These are phyloP conservation scores for Herpomyces periplanetae DNA, from an alignment of 2,329 filamentous ascomycete species.

Conservation along the genomic window DNA sequence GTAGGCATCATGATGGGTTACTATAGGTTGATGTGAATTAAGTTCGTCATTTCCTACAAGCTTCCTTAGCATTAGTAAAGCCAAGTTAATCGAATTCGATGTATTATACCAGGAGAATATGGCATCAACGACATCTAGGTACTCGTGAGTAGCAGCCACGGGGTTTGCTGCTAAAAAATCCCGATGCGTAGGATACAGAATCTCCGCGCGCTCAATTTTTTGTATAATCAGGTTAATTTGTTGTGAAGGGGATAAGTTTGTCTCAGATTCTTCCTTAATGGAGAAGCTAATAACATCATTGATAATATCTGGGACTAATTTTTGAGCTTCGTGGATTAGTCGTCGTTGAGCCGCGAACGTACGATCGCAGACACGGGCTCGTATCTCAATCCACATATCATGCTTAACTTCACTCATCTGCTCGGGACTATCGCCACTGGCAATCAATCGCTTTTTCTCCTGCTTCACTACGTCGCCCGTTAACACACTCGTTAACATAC, in stretches of 20 bases:
- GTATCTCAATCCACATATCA: constrained; percentile 58
- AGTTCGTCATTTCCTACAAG: constrained; percentile 93
- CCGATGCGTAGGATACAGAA: constrained; percentile 39
- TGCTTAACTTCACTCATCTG: constrained; percentile 25
- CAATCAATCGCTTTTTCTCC: constrained; percentile 80
- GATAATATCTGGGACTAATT: constrained; percentile 27
- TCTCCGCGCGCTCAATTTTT: constrained; percentile 63
- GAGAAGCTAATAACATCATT: constrained; percentile 73
- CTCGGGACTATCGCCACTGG: constrained; percentile 29
- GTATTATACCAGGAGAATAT: constrained; percentile 92
- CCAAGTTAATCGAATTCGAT: constrained; percentile 73
- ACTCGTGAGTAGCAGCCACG: constrained; percentile 30
- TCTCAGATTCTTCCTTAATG: constrained; percentile 70
- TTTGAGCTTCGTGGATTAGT: constrained; percentile 48
- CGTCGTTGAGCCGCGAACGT: constrained; percentile 48
- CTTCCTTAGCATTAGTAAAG: constrained; percentile 54
- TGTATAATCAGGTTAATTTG: constrained; percentile 63
- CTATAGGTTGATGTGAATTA: constrained; percentile 45
- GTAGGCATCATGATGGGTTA: too few relatives aligned
- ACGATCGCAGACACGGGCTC: constrained; percentile 45
- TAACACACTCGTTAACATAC: constrained; percentile 76
- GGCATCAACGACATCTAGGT: constrained; percentile 44
- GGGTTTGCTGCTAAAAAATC: constrained; percentile 36
- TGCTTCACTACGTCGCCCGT: constrained; percentile 90
- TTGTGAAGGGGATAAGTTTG: constrained; percentile 44